Percentiles rank a stretch among this genome's conserved stretches.
Evolutionary conservation across 2,329 filamentous ascomycete species (phyloP).

Genomic region (Xylariomycetidae sp.): DNA sequence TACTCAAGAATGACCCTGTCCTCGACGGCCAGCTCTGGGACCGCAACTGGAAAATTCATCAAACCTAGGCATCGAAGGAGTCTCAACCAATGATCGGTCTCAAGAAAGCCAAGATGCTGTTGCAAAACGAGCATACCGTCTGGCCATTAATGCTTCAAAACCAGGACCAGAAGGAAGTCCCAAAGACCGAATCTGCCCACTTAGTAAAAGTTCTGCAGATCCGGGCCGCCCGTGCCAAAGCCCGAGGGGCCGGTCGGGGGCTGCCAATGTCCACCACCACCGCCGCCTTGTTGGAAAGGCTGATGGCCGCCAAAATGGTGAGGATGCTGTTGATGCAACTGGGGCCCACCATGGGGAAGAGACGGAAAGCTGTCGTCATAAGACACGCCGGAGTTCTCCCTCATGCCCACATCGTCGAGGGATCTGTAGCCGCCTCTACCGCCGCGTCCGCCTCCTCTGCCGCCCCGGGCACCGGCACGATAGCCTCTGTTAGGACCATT

Average conservation of each 20-base stretch:
- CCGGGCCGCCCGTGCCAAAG: constrained; percentile 17
- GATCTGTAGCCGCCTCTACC: constrained; percentile 56
- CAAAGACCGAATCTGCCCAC: too few relatives aligned
- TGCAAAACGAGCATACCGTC: too few relatives aligned
- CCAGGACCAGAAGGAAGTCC: too few relatives aligned
- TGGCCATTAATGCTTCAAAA: too few relatives aligned
- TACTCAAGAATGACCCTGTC: too few relatives aligned
- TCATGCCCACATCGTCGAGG: constrained; percentile 57
- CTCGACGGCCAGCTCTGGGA: too few relatives aligned
- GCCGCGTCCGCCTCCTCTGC: constrained; percentile 28
- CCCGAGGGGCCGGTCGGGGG: constrained; percentile 16
- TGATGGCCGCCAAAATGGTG: constrained; percentile 12
- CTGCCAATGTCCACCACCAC: constrained; percentile 20
- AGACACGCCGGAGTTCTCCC: constrained; percentile 38
- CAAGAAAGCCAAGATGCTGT: too few relatives aligned
- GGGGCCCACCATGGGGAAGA: constrained; percentile 20
- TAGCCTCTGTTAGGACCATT: constrained; percentile 29
- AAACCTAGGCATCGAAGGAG: too few relatives aligned
- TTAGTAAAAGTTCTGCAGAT: constrained; percentile 37
- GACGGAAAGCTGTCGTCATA: constrained; percentile 39
- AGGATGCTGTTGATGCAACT: too few relatives aligned
- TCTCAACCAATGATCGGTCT: too few relatives aligned
- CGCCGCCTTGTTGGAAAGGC: constrained; percentile 14
- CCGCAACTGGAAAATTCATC: too few relatives aligned
- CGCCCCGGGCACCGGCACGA: constrained; percentile 26